Conservation (phyloP, 2,329 filamentous ascomycete genomes). For the Neopestalotiopsis rosae region DNA sequence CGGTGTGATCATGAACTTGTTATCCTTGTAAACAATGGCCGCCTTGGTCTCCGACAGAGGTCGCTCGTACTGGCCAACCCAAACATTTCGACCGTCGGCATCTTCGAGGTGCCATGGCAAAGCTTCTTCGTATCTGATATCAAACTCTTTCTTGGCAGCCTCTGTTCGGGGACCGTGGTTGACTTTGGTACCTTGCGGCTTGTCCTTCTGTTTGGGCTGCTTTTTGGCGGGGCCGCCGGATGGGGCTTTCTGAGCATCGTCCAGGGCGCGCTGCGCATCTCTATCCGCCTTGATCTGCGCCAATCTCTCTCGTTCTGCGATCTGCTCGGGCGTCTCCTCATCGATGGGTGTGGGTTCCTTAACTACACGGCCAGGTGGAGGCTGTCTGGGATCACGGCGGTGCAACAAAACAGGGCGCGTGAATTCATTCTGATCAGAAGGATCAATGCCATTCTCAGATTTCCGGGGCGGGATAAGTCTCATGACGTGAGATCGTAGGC, state of each 20-base stretch:
- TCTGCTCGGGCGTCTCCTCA: conserved; percentile 51
- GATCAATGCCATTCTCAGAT: conserved; percentile 65
- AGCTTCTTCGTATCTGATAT: conserved; percentile 89
- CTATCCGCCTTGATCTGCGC: conserved; percentile 79
- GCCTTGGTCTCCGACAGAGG: conserved; percentile 86
- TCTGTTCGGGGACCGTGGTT: conserved; percentile 80
- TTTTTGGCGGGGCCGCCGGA: conserved; percentile 59
- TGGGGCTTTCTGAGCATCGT: conserved; percentile 92
- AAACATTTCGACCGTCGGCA: conserved; percentile 92
- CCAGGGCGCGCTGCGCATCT: conserved; percentile 83
- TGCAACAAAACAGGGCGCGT: conserved; percentile 87
- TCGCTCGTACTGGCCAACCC: conserved; percentile 90
- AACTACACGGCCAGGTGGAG: conserved; percentile 65
- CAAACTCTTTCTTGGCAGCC: conserved; percentile 76
- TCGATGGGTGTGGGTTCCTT: conserved; percentile 60
- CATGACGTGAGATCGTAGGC: conserved; percentile 86
- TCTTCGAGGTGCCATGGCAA: conserved; percentile 97
- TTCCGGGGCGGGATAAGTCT: conserved; percentile 65
- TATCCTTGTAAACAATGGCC: conserved; percentile 73
- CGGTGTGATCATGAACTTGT: conserved; percentile 83
- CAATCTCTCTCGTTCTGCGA: conserved; percentile 65
- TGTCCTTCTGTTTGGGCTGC: conserved; percentile 63
- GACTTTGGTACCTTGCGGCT: conserved; percentile 81
- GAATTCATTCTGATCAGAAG: conserved; percentile 76
- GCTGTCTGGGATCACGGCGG: conserved; percentile 81